These are phyloP conservation scores for Papiliotrema laurentii DNA, from an alignment of 1,284 basidiomycete species.

Conservation along the genomic window DNA sequence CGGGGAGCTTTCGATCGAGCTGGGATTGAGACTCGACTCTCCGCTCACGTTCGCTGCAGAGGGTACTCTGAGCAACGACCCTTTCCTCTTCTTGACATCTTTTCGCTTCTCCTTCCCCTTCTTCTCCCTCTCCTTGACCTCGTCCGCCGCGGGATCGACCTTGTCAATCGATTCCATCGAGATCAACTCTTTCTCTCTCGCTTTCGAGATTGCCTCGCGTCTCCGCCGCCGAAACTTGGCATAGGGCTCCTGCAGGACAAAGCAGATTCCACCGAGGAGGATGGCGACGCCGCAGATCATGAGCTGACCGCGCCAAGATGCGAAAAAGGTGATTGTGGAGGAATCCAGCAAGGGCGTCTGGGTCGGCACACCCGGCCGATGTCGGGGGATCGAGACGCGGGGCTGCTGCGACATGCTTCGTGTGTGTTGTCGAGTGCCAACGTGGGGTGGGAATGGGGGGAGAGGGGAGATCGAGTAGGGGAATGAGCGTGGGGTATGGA, in stretches of 20 bases:
- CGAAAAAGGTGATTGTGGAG: slow-evolving; percentile 37
- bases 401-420: background rate
- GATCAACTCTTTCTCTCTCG: slow-evolving; percentile 29
- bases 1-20: slow-evolving; percentile 2
- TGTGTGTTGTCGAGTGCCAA: no score
- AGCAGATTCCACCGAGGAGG: slow-evolving; percentile 37
- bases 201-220: slow-evolving; percentile 23
- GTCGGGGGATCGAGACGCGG: no score
- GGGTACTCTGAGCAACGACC: slow-evolving; percentile 3
- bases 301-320: slow-evolving; percentile 45
- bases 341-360: slow-evolving; percentile 22
- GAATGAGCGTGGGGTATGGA: no score
- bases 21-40: background rate
- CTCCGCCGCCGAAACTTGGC: slow-evolving; percentile 19
- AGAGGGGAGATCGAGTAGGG: no score
- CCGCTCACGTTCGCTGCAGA: background rate
- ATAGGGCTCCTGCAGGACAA: slow-evolving; percentile 34
- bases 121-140: slow-evolving; percentile 15
- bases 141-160: background rate
- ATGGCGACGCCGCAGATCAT: slow-evolving; percentile 39
- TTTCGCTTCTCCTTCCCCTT: slow-evolving; percentile 30
- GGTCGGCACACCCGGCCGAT: no score
- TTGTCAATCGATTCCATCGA: slow-evolving; percentile 9
- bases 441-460: no score
- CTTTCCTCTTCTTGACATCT: slow-evolving; percentile 15